phyloP scores from a whole-genome alignment of 2,329 filamentous ascomycete species.

The Penicillium sp. region DNA sequence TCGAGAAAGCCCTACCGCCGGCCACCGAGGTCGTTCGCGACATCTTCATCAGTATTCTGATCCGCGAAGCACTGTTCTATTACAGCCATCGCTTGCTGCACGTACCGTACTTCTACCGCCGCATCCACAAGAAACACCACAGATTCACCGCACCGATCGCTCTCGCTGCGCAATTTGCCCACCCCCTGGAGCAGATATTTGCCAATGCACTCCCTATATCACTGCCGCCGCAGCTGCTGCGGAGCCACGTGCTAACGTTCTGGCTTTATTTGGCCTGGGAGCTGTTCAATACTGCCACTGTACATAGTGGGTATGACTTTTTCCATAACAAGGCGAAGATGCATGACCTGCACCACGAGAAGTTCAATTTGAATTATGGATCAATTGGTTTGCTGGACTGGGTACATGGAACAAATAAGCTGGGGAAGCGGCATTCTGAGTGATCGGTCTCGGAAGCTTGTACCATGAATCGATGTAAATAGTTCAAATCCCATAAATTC shows the following conservation, averaged over 20 bases:
- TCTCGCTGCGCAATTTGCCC: constrained; percentile 56
- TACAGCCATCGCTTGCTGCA: constrained; percentile 57
- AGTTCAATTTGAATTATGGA: constrained; percentile 56
- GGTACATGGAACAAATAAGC: constrained; percentile 51
- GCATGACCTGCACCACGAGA: constrained; percentile 60
- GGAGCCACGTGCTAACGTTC: constrained; percentile 53
- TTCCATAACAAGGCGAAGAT: constrained; percentile 45
- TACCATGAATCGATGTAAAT: background rate
- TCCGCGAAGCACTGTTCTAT: constrained; percentile 57
- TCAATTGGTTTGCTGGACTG: constrained; percentile 55
- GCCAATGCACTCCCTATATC: constrained; percentile 55
- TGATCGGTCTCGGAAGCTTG: background rate
- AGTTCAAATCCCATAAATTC: background rate
- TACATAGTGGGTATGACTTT: constrained; percentile 60
- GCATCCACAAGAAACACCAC: constrained; percentile 58
- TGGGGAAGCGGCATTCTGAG: constrained; percentile 16
- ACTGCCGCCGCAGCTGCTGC: constrained; percentile 49
- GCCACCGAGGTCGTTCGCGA: constrained; percentile 40
- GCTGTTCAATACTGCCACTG: constrained; percentile 53
- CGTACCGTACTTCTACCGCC: constrained; percentile 47
- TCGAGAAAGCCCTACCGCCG: constrained; percentile 41
- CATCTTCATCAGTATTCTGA: constrained; percentile 41
- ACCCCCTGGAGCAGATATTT: constrained; percentile 56
- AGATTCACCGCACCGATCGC: constrained; percentile 56
- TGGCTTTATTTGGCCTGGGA: constrained; percentile 52